A percentile compares a stretch with the other conserved stretches of the same genome.
phyloP scores from a whole-genome alignment of 2,329 filamentous ascomycete genomes.

The Aureobasidium mangrovei region DNA sequence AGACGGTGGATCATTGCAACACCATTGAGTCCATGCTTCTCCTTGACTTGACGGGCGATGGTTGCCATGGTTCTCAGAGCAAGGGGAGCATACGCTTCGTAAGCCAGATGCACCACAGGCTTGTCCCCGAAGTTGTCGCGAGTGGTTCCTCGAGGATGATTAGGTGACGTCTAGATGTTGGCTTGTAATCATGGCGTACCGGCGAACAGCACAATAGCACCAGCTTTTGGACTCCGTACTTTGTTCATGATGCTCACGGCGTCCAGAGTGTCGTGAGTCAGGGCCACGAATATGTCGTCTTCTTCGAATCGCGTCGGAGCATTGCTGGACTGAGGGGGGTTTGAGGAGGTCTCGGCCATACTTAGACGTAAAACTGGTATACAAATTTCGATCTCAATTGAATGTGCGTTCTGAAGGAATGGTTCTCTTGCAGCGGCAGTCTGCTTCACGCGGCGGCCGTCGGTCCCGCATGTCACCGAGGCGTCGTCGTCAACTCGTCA shows the following conservation, averaged over 20 bases:
- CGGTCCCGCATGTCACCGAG: no score
- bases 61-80: slow-evolving; percentile 60
- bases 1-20: slow-evolving; percentile 79
- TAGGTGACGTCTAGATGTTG: not conserved
- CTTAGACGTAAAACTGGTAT: no score
- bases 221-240: slow-evolving; percentile 64
- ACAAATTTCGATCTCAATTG: no score
- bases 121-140: slow-evolving; percentile 64
- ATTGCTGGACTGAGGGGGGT: not conserved
- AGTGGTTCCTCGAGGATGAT: slow-evolving; percentile 54
- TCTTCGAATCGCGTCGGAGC: slow-evolving; percentile 23
- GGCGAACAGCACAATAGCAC: slow-evolving; percentile 68
- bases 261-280: slow-evolving; percentile 57
- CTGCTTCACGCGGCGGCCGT: no score
- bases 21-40: slow-evolving; percentile 57
- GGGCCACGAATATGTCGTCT: slow-evolving; percentile 54
- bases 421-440: no score
- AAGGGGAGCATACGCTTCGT: slow-evolving; percentile 63
- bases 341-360: not conserved
- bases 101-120: slow-evolving; percentile 65
- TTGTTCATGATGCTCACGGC: slow-evolving; percentile 50
- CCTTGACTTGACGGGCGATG: slow-evolving; percentile 51
- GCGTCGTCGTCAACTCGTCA: not conserved
- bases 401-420: no score
- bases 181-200: slow-evolving; percentile 39